Conservation (phyloP, 306 rosid species). For the Trifolium dubium region DNA sequence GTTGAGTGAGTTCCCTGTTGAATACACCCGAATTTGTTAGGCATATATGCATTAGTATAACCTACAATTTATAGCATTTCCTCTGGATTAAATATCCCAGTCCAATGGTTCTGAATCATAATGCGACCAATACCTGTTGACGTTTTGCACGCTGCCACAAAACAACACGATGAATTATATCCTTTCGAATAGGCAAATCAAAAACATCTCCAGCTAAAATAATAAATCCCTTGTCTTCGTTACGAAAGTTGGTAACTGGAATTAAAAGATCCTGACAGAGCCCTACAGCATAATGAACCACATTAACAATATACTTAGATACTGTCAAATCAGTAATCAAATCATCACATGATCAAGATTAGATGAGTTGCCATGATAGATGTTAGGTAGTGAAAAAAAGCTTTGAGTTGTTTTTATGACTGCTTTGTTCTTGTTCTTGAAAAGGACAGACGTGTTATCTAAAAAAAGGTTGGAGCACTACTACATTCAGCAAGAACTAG, state of each 20-base stretch:
- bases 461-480: slow-evolving; percentile 7
- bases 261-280: slow-evolving; percentile 77
- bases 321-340: slow-evolving; percentile 27
- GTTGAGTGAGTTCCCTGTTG: slow-evolving; percentile 97
- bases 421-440: background rate
- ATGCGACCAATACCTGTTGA: no score
- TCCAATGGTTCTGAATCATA: no score
- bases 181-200: slow-evolving; percentile 85
- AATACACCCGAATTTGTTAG: slow-evolving; percentile 10
- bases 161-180: no score
- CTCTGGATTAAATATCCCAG: no score
- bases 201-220: slow-evolving; percentile 94
- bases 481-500: slow-evolving; percentile 27
- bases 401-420: background rate
- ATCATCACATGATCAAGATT: slow-evolving; percentile 8
- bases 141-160: no score
- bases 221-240: slow-evolving; percentile 85
- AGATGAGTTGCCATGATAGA: slow-evolving; percentile 16
- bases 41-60: slow-evolving; percentile 6
- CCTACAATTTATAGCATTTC: no score
- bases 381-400: slow-evolving; percentile 20
- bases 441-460: slow-evolving; percentile 16
- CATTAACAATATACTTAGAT: slow-evolving; percentile 32
- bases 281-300: slow-evolving; percentile 56
- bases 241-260: slow-evolving; percentile 85